Base-by-base conservation (phyloP, 768 basidiomycete genomes). In the Artomyces pyxidatus region DNA sequence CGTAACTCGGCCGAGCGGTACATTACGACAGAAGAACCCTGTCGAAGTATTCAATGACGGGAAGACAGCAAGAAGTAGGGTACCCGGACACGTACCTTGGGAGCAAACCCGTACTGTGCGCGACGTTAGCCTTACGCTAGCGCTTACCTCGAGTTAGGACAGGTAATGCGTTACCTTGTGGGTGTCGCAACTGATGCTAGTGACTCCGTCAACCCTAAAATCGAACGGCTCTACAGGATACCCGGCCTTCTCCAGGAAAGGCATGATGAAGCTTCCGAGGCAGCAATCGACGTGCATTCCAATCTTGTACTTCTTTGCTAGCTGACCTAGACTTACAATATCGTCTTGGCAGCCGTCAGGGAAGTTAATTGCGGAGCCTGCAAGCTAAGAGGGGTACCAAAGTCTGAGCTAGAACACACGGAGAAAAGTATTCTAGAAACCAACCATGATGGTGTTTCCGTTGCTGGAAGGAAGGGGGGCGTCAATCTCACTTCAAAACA, bases 251-350 rank as follows among this genome's bases (percentile, higher is more conserved):
- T 91, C 87, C 42, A 99, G 74, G 75, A 89, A 99, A 0, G 95
- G 93, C 52, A 97, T 77, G 55, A 97, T 85, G 67, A 98, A 96
- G 42, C 85, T 87, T 2, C 93, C 94, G 9, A 97, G 72, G 63
- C 94, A 97, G 63, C 92, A 94, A 58, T 96, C 94, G 50, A 97
- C 93, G 62, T 96, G 95, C 22, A 97, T 66, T 6, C 93, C 92
- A 48, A 94, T 72, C 16, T 85, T 83, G 62, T 93, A 66, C 55
- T 69, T 72, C 48, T 75, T 65, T 0, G 95, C 94, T 14, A 99
- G 73, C 32, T 70, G 71, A 16, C 80, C 85, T 3, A 99, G 81
- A 0, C 74, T 81, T 14, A 79, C 71, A 45, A 99, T 95, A 50
- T 93, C 80, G 61, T 94, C 91, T 68, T 88, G 85, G 58, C 82